These are phyloP conservation scores for Kandelia obovata DNA, from an alignment of 345 rosid species.

Conservation along the genomic window DNA sequence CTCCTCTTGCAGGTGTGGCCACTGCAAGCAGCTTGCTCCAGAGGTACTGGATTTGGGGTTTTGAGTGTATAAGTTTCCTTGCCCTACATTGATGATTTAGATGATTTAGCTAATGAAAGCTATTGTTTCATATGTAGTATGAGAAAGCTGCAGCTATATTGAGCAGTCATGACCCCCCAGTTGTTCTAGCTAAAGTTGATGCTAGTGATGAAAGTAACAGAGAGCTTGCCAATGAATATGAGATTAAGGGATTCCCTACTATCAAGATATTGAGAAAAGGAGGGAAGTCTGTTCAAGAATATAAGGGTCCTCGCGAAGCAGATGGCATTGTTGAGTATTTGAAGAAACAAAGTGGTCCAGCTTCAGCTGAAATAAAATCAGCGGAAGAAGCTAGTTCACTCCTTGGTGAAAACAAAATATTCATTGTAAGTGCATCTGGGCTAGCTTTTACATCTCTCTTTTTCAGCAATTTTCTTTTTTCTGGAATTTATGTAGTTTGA, in stretches of 20 bases:
- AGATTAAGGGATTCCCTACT: conserved; percentile 87
- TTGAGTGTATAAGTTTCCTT: background rate
- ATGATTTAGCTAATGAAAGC: background rate
- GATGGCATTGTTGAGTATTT: conserved; percentile 75
- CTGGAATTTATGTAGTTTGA: background rate
- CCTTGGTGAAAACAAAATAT: conserved; percentile 60
- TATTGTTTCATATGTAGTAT: conserved; percentile 39
- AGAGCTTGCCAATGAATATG: conserved; percentile 49
- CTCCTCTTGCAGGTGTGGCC: conserved; percentile 72
- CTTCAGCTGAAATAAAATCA: conserved; percentile 73
- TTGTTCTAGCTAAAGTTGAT: conserved; percentile 85
- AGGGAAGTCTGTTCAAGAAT: conserved; percentile 73
- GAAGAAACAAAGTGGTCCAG: conserved; percentile 91
- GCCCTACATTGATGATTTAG: background rate
- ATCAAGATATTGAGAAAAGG: conserved; percentile 80
- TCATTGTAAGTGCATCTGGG: conserved; percentile 50
- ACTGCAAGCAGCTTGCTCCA: conserved; percentile 91
- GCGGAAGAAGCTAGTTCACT: conserved; percentile 53
- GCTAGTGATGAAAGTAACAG: conserved; percentile 71
- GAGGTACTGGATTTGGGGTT: conserved; percentile 44
- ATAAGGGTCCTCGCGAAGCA: conserved; percentile 95
- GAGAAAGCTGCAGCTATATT: conserved; percentile 88
- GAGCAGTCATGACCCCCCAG: conserved; percentile 58
- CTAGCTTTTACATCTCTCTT: conserved; percentile 2
- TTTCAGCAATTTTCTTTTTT: background rate